A percentile compares a stretch with the other conserved stretches of the same genome.
Evolutionary conservation across 164 flowering plant species (phyloP).

Genomic region (Saururus chinensis): DNA sequence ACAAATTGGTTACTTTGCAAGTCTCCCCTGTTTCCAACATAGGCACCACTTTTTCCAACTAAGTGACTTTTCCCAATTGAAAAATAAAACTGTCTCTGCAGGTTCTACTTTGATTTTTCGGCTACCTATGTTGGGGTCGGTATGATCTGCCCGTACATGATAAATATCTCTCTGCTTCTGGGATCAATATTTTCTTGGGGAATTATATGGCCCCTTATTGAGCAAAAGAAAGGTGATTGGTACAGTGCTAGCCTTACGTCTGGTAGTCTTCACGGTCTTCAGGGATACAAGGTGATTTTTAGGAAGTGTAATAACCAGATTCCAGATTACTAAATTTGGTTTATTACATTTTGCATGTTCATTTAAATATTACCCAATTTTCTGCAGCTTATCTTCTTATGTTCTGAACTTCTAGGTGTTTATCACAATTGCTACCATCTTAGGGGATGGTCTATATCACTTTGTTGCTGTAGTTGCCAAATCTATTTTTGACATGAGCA

Average conservation of each 20-base stretch:
- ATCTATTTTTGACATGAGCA: conserved; percentile 3
- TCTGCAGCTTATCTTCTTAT: conserved; percentile 1
- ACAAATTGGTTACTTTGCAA: neutral
- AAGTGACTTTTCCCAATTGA: no score
- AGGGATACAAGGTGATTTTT: conserved; percentile 40
- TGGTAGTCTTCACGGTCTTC: conserved; percentile 33
- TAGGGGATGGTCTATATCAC: conserved; percentile 30
- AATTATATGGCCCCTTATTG: conserved; percentile 37
- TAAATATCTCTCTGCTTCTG: conserved; percentile 30
- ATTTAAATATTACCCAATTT: neutral
- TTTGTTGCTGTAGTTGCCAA: conserved; percentile 10
- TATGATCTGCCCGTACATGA: conserved; percentile 44
- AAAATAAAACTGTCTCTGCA: conserved; percentile 5
- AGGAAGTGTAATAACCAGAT: no score
- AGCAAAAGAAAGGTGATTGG: conserved; percentile 38
- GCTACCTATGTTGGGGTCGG: conserved; percentile 63
- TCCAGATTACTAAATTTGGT: no score
- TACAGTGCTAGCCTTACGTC: conserved; percentile 12
- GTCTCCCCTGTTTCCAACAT: no score
- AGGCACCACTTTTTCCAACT: neutral
- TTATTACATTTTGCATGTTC: no score
- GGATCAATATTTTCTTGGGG: conserved; percentile 40
- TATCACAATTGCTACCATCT: conserved; percentile 21
- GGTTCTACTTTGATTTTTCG: conserved; percentile 60
- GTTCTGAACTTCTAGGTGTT: conserved; percentile 11